Evolutionary conservation across 192 early-diverging fungal genomes (phyloP).

Genomic region (Diversispora epigaea): DNA sequence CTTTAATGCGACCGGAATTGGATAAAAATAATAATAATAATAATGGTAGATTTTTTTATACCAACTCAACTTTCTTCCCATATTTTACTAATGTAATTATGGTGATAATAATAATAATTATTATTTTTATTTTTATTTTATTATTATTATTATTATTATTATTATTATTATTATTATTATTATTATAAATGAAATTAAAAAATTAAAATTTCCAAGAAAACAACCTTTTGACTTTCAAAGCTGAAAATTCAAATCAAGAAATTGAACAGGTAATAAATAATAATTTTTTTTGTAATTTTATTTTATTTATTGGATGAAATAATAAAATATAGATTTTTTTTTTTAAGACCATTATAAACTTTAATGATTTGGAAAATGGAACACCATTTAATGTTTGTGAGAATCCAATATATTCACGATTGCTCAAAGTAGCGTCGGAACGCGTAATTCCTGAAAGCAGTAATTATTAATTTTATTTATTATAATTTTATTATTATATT

Average conservation of each 20-base stretch:
- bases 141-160: too few species aligned
- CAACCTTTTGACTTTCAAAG: neutral
- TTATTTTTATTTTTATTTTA: too few species aligned
- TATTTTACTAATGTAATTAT: neutral
- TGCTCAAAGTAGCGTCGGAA: conserved; percentile 6
- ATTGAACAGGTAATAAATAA: neutral
- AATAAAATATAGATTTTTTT: neutral
- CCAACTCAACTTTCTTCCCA: too few species aligned
- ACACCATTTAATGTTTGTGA: neutral
- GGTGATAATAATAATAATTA: too few species aligned
- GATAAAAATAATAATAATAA: neutral
- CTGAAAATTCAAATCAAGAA: neutral
- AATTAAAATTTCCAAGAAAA: neutral
- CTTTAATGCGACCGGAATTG: neutral
- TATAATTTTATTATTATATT: neutral
- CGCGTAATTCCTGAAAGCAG: conserved; percentile 4
- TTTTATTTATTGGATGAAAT: too few species aligned
- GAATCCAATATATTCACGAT: neutral
- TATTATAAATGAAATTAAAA: neutral
- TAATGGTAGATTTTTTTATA: too few species aligned
- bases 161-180: too few species aligned
- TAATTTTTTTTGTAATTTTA: too few species aligned
- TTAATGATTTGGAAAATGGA: neutral
- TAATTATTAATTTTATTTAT: neutral
- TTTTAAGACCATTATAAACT: neutral